A percentile compares a stretch with the other conserved stretches of the same genome.
These are phyloP conservation scores for Wickerhamiella cacticola DNA, from an alignment of 805 yeast genomes.

Conservation along the genomic window DNA sequence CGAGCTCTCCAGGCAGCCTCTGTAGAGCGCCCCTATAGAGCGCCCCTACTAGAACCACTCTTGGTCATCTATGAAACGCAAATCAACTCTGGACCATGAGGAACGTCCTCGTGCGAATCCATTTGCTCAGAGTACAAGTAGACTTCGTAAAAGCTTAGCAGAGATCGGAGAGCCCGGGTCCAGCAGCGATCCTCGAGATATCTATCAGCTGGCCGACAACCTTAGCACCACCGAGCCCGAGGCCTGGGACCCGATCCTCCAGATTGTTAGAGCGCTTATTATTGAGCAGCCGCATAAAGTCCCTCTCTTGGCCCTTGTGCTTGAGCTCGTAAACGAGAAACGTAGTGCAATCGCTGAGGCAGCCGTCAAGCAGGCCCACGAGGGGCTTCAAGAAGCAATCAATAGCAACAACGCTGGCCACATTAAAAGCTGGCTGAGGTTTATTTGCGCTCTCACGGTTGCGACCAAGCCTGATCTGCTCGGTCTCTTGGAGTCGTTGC, in stretches of 20 bases:
- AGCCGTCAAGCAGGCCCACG: slow-evolving; percentile 57
- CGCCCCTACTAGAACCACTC: neutral
- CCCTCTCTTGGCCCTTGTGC: slow-evolving; percentile 53
- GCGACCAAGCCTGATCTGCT: slow-evolving; percentile 39
- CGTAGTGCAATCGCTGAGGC: slow-evolving; percentile 55
- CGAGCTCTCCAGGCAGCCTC: too few relatives aligned
- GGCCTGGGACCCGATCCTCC: slow-evolving; percentile 47
- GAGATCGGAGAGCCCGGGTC: slow-evolving; percentile 47
- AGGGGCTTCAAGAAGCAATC: slow-evolving; percentile 46
- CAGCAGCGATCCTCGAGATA: slow-evolving; percentile 16
- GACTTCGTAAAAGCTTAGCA: slow-evolving; percentile 34
- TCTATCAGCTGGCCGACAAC: slow-evolving; percentile 14
- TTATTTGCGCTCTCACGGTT: slow-evolving; percentile 57
- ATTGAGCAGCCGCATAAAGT: slow-evolving; percentile 88
- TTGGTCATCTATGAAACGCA: slow-evolving; percentile 8
- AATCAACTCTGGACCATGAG: slow-evolving; percentile 6
- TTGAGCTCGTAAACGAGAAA: slow-evolving; percentile 53
- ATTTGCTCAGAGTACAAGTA: neutral
- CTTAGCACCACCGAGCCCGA: slow-evolving; percentile 37
- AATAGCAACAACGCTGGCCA: slow-evolving; percentile 45
- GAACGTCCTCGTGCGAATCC: slow-evolving; percentile 3
- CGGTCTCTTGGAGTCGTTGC: slow-evolving; percentile 42
- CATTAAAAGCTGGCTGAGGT: slow-evolving; percentile 57
- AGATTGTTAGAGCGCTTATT: slow-evolving; percentile 54
- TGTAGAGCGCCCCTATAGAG: too few relatives aligned